Percentiles rank a stretch among this genome's conserved stretches.
Evolutionary conservation across 345 rosid genomes (phyloP).

Genomic region (Syzygium oleosum): DNA sequence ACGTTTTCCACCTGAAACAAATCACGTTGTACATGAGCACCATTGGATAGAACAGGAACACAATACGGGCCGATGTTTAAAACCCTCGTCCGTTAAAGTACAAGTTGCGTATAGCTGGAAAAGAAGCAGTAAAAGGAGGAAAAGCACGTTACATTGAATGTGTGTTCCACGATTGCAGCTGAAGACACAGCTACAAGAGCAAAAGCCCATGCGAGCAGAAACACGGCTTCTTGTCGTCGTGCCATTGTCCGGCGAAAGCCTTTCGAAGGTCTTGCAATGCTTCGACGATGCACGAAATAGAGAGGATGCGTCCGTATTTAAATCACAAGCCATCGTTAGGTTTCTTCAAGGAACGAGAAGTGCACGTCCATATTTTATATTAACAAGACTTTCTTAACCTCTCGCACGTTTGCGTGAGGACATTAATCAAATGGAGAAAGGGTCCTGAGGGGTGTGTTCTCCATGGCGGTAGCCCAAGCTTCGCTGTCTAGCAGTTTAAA

Average conservation of each 20-base stretch:
- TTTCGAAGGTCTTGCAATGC: not conserved
- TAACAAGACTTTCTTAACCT: not conserved
- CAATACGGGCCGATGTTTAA: not conserved
- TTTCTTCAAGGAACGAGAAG: not conserved
- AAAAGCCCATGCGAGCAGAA: conserved; percentile 8
- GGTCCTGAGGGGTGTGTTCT: not conserved
- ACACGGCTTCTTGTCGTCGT: not conserved
- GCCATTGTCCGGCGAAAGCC: conserved; percentile 6
- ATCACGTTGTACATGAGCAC: not conserved
- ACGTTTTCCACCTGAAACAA: conserved; percentile 57
- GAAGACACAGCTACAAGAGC: conserved; percentile 28
- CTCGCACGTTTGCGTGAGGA: not conserved
- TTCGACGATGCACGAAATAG: not conserved
- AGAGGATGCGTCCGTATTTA: not conserved
- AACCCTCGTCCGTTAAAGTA: not conserved
- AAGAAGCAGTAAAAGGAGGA: not conserved
- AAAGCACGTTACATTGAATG: conserved; percentile 45
- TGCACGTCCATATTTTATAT: not conserved
- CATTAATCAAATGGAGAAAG: not conserved
- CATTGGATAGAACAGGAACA: not conserved
- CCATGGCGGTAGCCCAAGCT: not conserved
- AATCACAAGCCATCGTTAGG: not conserved
- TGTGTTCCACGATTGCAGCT: conserved; percentile 60
- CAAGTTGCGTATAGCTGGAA: not conserved
- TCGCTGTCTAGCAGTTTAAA: not conserved